Base-by-base conservation (phyloP, 2,329 filamentous ascomycete species). In the Xylaria sp. region DNA sequence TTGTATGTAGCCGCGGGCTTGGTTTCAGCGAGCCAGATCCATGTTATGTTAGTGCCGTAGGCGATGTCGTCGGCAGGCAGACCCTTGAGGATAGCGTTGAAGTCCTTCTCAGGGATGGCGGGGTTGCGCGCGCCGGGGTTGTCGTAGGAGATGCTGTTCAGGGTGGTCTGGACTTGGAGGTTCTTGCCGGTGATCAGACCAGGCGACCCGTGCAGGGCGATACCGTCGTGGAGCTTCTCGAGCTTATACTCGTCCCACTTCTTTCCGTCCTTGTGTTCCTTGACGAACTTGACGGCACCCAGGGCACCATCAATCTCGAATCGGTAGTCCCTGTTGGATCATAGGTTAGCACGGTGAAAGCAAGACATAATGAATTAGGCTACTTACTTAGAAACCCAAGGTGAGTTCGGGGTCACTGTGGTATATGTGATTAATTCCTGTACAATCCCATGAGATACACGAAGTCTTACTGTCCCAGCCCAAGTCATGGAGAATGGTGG, bases 1-100 rank as follows among this genome's bases (percentile, higher is more conserved):
- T 65, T 63, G 53, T 67, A 67, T 6, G 63, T 65, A n/a, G 51
- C 60, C 0, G 1, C 35, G 43, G 65, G 65, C 63, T 67, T 67
- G 52, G 59, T 62, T 9, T 31, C 45, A 17, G 45, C 45, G 21
- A 47, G 14, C 28, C 28, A 31, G 28, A 31, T 9, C 28, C 40
- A 43, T 8, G 40, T 43, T 3, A 23, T 9, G 61, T 66, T 66
- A 38, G 64, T 66, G 12, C 61, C 64, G 57, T 9, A 17, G 14
- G 25, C 12, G 25, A 67, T 65, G 31, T 67, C 62, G 12, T 17
- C 6, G 45, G 43, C 46, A 19, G 52, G 52, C 4, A 63, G 61
- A 3, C 2, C 60, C 1, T 33, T 35, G 17, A 59, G 15, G 46
- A 67, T 38, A 51, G 51, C 62, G 38, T 59, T 47, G 59, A 31